phyloP scores from a whole-genome alignment of 345 rosid species.

The Salix brachista region DNA sequence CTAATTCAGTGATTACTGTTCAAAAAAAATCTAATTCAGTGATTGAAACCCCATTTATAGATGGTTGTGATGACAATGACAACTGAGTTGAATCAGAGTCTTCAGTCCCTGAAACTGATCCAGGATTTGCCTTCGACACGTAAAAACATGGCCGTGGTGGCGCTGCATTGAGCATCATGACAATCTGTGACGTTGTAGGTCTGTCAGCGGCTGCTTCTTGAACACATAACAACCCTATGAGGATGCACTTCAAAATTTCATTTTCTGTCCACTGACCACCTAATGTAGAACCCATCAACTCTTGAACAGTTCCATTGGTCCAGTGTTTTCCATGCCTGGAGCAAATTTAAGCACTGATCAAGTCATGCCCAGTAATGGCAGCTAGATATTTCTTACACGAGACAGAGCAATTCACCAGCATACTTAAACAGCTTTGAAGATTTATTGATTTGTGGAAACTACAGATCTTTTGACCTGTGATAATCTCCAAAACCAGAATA shows the following conservation, averaged over 20 bases:
- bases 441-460: not conserved
- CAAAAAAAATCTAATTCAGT: not conserved
- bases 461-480: not conserved
- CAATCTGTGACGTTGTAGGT: slow-evolving; percentile 10
- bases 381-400: no score
- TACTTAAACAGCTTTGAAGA: not conserved
- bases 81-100: not conserved
- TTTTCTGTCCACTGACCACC: slow-evolving; percentile 12
- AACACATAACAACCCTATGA: slow-evolving; percentile 30
- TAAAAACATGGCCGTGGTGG: slow-evolving; percentile 8
- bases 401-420: not conserved
- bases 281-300: slow-evolving; percentile 19
- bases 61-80: not conserved
- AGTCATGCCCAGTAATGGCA: no score
- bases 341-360: not conserved
- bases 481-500: not conserved
- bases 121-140: not conserved
- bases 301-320: slow-evolving; percentile 13
- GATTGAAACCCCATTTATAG: slow-evolving; percentile 2
- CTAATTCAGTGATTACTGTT: not conserved
- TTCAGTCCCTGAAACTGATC: not conserved
- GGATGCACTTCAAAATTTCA: slow-evolving; percentile 30
- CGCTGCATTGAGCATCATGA: slow-evolving; percentile 3
- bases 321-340: slow-evolving; percentile 32
- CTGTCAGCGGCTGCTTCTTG: slow-evolving; percentile 22